A percentile compares a stretch with the other conserved stretches of the same genome.
Conservation (phyloP, 164 flowering plant species). For the Stephania cephalantha region DNA sequence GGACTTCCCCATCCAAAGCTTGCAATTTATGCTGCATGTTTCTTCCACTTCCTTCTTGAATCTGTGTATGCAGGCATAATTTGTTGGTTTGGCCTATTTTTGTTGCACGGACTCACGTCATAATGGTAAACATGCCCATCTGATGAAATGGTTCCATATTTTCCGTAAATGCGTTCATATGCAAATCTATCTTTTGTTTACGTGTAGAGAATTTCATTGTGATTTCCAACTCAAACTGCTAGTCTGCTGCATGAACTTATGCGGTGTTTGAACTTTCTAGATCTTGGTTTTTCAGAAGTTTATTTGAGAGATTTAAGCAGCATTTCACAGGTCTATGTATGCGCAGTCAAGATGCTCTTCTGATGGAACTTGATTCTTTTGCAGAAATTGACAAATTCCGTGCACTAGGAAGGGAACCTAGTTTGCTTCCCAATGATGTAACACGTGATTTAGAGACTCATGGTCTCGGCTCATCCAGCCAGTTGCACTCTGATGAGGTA, state of each 20-base stretch:
- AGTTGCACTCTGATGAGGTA: conserved; percentile 23
- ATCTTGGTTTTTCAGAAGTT: too few relatives aligned
- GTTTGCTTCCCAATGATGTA: conserved; percentile 7
- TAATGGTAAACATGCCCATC: not conserved
- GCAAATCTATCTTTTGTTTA: not conserved
- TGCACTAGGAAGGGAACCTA: conserved; percentile 48
- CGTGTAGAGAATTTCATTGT: too few relatives aligned
- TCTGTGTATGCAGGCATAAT: not conserved
- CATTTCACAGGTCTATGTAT: too few relatives aligned
- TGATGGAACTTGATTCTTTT: conserved; percentile 14
- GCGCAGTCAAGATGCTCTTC: not conserved
- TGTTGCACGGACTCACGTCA: not conserved
- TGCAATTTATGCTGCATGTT: not conserved
- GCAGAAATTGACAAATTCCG: conserved; percentile 51
- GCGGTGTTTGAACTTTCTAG: not conserved
- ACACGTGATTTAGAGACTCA: conserved; percentile 11
- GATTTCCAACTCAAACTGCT: not conserved
- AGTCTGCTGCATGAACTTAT: not conserved
- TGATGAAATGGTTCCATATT: not conserved
- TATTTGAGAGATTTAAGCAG: not conserved
- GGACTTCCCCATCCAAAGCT: not conserved
- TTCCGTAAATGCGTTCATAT: not conserved
- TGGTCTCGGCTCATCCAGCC: conserved; percentile 23
- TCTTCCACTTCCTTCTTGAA: not conserved
- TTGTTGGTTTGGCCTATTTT: not conserved